Evolutionary conservation across 768 basidiomycete species (phyloP).

Genomic region (Boletus eberwhitei): DNA sequence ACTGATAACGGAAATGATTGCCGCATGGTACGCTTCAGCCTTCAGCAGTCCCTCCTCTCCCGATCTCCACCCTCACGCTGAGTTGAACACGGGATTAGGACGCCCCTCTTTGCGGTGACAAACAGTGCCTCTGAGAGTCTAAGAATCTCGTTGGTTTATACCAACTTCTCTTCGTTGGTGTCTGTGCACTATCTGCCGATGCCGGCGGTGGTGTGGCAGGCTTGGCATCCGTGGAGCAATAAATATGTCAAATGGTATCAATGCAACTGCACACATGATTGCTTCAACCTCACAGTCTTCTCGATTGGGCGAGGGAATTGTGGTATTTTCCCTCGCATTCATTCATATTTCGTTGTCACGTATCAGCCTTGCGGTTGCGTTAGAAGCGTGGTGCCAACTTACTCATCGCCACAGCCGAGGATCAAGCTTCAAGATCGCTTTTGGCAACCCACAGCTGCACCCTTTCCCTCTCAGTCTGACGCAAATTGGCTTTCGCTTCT

Average conservation of each 20-base stretch:
- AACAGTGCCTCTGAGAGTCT: neutral
- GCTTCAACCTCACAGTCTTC: neutral
- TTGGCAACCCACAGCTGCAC: neutral
- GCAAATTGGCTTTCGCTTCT: neutral
- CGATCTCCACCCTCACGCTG: neutral
- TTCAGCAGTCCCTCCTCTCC: neutral
- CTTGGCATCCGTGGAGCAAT: conserved; percentile 3
- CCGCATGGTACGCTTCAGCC: conserved; percentile 11
- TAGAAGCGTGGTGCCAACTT: neutral
- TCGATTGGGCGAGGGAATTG: neutral
- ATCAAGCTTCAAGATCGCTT: neutral
- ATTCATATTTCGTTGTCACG: neutral
- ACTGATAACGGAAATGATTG: conserved; percentile 29
- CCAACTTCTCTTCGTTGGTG: neutral
- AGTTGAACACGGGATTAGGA: neutral
- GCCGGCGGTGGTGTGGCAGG: neutral
- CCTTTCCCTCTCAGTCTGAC: neutral
- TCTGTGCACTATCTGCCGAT: neutral
- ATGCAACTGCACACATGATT: neutral
- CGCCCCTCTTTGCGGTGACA: neutral
- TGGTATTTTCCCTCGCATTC: neutral
- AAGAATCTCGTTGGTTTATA: neutral
- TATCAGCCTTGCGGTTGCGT: neutral
- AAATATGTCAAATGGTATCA: neutral
- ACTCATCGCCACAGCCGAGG: neutral